phyloP scores from a whole-genome alignment of 345 rosid species.

The Erodium maritimum region DNA sequence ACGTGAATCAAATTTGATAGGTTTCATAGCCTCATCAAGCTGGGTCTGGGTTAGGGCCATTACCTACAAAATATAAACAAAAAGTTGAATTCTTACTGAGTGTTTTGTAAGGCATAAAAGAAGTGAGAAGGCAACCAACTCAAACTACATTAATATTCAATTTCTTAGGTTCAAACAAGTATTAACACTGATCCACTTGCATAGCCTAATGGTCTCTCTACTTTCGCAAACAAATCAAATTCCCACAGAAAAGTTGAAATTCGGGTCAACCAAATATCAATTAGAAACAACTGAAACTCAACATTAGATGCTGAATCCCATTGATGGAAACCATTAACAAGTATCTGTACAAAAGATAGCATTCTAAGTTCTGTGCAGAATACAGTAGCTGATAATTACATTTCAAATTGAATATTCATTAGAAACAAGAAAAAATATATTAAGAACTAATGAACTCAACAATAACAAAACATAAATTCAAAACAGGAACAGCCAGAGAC shows the following conservation, averaged over 20 bases:
- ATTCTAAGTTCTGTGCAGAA: no score
- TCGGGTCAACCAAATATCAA: neutral
- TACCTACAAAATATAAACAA: conserved; percentile 36
- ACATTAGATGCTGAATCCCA: no score
- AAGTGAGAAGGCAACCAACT: neutral
- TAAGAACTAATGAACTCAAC: no score
- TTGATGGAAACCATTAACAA: no score
- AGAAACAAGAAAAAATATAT: no score
- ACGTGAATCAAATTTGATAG: conserved; percentile 52
- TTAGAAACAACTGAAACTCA: neutral
- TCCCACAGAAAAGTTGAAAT: no score
- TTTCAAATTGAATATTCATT: no score
- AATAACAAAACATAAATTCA: no score
- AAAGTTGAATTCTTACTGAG: neutral
- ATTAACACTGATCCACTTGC: neutral
- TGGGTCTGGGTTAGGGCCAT: conserved; percentile 75
- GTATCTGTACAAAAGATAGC: no score
- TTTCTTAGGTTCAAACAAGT: neutral
- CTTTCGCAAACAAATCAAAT: neutral
- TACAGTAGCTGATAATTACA: no score
- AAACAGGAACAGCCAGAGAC: no score
- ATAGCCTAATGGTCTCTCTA: neutral
- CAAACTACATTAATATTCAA: no score
- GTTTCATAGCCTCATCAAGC: conserved; percentile 85
- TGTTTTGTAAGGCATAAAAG: neutral